These are phyloP conservation scores for Aspergillus udagawae DNA, from an alignment of 2,329 filamentous ascomycete genomes.

Conservation along the genomic window DNA sequence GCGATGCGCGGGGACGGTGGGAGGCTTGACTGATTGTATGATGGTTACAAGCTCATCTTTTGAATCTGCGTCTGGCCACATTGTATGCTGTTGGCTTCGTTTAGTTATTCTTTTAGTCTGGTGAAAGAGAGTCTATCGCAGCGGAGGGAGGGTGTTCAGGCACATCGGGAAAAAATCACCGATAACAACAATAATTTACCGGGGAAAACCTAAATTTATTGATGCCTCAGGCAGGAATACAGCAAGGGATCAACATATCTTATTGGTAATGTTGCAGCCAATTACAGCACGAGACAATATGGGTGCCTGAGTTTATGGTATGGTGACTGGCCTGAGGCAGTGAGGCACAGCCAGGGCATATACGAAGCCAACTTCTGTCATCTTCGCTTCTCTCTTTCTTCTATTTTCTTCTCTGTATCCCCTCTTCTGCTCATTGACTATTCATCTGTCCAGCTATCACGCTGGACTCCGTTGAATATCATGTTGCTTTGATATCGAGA, in stretches of 20 bases:
- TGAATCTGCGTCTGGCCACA: constrained; percentile 8
- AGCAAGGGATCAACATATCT: not conserved
- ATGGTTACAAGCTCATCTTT: constrained; percentile 27
- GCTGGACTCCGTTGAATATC: not conserved
- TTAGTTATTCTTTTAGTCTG: not conserved
- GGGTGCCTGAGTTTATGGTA: not conserved
- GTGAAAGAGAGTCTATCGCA: not conserved
- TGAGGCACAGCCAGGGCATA: not conserved
- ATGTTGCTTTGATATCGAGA: not conserved
- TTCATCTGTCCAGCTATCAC: not conserved
- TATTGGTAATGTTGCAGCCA: not conserved
- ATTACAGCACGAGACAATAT: not conserved
- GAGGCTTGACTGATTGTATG: constrained; percentile 45
- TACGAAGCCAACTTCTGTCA: not conserved
- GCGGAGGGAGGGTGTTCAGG: not conserved
- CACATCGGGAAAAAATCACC: not conserved
- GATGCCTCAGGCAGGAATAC: not conserved
- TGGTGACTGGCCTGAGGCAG: not conserved
- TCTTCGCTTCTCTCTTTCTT: not conserved
- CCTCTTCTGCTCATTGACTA: not conserved
- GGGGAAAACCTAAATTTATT: not conserved
- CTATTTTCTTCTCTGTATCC: not conserved
- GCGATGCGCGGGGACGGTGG: constrained; percentile 54
- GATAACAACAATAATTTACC: not conserved
- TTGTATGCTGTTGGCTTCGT: not conserved